Conservation (phyloP, 768 basidiomycete genomes). For the Russula vinacea region DNA sequence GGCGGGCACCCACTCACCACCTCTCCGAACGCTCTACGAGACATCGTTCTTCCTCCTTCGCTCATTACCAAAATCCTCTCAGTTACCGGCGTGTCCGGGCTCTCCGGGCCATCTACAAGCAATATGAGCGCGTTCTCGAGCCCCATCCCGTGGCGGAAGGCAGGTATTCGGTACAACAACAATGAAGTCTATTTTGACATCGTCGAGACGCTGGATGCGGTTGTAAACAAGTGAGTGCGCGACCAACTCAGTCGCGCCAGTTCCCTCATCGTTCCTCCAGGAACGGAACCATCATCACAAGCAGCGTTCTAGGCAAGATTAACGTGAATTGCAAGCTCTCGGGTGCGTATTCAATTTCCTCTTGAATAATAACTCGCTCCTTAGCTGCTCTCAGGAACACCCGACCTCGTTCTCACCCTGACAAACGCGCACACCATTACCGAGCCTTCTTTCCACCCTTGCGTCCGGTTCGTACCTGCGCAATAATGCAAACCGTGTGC, state of each 20-base stretch:
- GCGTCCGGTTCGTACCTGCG: slow-evolving; percentile 64
- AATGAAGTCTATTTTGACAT: slow-evolving; percentile 96
- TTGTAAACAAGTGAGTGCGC: slow-evolving; percentile 67
- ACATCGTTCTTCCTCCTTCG: slow-evolving; percentile 91
- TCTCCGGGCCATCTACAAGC: slow-evolving; percentile 33
- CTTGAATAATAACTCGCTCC: background rate
- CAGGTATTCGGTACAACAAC: slow-evolving; percentile 74
- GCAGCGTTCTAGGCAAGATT: slow-evolving; percentile 73
- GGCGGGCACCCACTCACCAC: slow-evolving; percentile 92
- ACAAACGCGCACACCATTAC: slow-evolving; percentile 39
- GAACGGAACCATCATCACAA: slow-evolving; percentile 62
- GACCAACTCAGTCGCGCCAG: background rate
- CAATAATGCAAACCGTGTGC: background rate
- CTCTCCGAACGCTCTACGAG: slow-evolving; percentile 81
- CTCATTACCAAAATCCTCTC: slow-evolving; percentile 55
- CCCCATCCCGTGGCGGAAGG: slow-evolving; percentile 90
- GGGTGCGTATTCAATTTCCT: slow-evolving; percentile 43
- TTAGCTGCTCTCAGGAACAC: slow-evolving; percentile 57
- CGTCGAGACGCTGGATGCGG: slow-evolving; percentile 72
- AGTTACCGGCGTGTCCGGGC: slow-evolving; percentile 48
- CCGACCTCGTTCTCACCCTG: slow-evolving; percentile 80
- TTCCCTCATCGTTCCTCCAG: slow-evolving; percentile 39
- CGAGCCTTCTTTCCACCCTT: slow-evolving; percentile 89
- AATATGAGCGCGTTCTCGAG: slow-evolving; percentile 64
- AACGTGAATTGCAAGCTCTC: slow-evolving; percentile 74